Evolutionary conservation across 495 filamentous ascomycete genomes (phyloP), one percentile per base, ranked within the genome.

Genomic region (Bacidia rubella): DNA sequence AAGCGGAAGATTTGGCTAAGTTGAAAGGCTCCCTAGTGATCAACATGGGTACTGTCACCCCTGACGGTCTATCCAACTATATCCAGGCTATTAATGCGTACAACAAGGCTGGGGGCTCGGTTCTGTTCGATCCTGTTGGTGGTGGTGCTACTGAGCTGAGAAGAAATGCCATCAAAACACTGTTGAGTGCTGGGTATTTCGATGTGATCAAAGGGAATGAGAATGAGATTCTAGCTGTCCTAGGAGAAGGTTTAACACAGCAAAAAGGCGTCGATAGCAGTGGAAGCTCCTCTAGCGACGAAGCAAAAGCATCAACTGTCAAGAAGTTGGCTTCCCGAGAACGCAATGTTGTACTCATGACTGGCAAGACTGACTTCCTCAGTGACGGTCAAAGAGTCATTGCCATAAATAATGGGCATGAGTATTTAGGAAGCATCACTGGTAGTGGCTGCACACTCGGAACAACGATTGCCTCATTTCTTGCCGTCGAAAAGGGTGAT

Each of bases 121-220:
- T 94, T 0, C 69, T 96, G 1, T 85, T 89, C 49, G 92, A 98
- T 65, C 92, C 92, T 0, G 92, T 98, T 9, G 92, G 92, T 17
- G 87, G 81, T 10, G 90, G 87, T 20, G 92, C 92, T 5, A 96
- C 90, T 1, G 55, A 71, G 2, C 72, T 86, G 11, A 78, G 92
- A 23, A 79, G 83, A 24, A 70, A 73, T 1, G 82, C 86, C 0
- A 77, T 92, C 29, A 79, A 77, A 35, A 73, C 73, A 11, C 75
- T 98, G n/a, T 69, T 95, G 64, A 71, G 75, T 1, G 75, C 68
- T 5, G 87, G 87, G 26, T 85, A 86, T 61, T 85, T 92, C 56
- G 80, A 85, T 64, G 72, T 95, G 20, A 87, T 98, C 66, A 98
- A 96, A 66, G 92, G 92, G 23, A 98, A 98, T 63, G 90, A 93